phyloP scores from a whole-genome alignment of 192 early-diverging fungal genomes.

The Allomyces macrogynus region DNA sequence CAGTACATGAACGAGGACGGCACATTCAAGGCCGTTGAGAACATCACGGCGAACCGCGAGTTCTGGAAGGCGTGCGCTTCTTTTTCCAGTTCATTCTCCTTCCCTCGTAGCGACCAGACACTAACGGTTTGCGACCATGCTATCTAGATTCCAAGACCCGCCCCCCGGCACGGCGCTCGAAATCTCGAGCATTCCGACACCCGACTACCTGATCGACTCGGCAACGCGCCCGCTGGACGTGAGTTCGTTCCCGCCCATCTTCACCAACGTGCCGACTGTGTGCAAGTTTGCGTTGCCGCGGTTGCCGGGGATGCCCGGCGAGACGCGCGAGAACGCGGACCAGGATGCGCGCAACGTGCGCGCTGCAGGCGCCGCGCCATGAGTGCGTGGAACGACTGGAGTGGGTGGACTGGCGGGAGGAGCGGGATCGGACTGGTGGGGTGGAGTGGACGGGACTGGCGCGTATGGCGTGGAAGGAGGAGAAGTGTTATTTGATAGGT shows the following conservation, averaged over 20 bases:
- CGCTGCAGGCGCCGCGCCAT: too few relatives aligned
- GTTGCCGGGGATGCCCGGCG: neutral
- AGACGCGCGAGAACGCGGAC: neutral
- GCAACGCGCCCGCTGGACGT: neutral
- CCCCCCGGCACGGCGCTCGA: neutral
- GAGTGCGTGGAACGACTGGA: too few relatives aligned
- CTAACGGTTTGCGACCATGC: too few relatives aligned
- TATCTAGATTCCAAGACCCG: neutral
- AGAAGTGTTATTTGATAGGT: too few relatives aligned
- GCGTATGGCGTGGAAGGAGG: too few relatives aligned
- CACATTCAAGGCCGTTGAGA: conserved; percentile 10
- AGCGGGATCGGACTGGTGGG: too few relatives aligned
- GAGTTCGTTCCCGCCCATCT: neutral
- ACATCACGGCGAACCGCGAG: conserved; percentile 9
- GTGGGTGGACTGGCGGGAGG: too few relatives aligned
- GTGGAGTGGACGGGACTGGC: too few relatives aligned
- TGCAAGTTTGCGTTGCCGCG: neutral
- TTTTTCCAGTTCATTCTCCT: too few relatives aligned
- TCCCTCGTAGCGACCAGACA: neutral
- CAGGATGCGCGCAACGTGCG: too few relatives aligned
- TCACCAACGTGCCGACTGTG: neutral
- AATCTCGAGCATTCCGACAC: neutral
- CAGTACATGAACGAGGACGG: conserved; percentile 16
- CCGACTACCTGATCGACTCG: neutral
- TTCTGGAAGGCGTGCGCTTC: conserved; percentile 12